phyloP scores from a whole-genome alignment of 257 asterid species.

The Penstemon davidsonii region DNA sequence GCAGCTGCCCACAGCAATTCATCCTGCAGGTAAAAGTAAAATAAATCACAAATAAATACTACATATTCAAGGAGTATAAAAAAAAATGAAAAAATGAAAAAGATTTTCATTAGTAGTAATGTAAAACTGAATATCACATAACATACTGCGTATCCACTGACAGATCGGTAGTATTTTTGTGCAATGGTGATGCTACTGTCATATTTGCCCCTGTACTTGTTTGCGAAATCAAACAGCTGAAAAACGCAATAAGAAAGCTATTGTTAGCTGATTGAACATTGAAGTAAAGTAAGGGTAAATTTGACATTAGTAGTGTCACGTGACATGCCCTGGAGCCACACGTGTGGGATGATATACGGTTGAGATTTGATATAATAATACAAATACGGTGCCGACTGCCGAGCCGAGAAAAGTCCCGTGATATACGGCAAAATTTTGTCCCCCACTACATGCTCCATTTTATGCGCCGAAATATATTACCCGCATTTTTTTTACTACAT shows the following conservation, averaged over 20 bases:
- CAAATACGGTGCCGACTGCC: constrained; percentile 22
- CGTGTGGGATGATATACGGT: constrained; percentile 4
- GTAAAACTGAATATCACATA: constrained; percentile 38
- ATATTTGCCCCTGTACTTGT: constrained; percentile 64
- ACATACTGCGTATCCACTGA: constrained; percentile 94
- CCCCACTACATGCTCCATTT: constrained; percentile 17
- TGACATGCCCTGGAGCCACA: neutral
- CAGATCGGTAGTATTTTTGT: constrained; percentile 91
- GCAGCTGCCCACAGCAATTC: constrained; percentile 98
- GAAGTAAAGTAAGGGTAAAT: neutral
- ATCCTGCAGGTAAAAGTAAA: constrained; percentile 45
- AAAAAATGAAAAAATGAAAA: neutral
- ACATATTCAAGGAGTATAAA: neutral
- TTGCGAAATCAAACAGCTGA: constrained; percentile 62
- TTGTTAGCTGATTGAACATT: neutral
- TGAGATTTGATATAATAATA: constrained; percentile 30
- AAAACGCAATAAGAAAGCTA: neutral
- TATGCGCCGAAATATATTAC: constrained; percentile 19
- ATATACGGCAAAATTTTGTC: constrained; percentile 17
- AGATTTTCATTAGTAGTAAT: too few species aligned
- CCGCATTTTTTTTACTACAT: neutral
- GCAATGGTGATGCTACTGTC: constrained; percentile 87
- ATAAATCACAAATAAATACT: too few species aligned
- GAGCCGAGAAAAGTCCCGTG: constrained; percentile 32
- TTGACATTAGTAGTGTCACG: neutral